Percentiles rank a stretch among this genome's conserved stretches.
Conservation (phyloP, 2,329 filamentous ascomycete genomes). For the Colletotrichum plurivorum region DNA sequence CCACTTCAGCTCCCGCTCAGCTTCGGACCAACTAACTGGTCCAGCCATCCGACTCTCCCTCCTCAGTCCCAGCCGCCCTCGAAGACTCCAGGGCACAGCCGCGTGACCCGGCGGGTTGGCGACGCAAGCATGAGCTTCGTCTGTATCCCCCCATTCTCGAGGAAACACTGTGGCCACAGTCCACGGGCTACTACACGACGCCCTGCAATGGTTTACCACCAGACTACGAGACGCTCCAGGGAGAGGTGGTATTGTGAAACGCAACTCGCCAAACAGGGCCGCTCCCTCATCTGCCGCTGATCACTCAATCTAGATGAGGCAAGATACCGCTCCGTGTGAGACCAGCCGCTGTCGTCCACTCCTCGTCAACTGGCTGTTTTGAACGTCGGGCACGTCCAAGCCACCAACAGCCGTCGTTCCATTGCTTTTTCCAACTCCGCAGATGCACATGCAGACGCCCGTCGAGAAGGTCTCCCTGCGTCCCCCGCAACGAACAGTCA, state of each 20-base stretch:
- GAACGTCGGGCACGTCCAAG: background rate
- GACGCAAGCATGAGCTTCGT: slow-evolving; percentile 15
- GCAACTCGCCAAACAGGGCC: slow-evolving; percentile 11
- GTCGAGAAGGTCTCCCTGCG: slow-evolving; percentile 29
- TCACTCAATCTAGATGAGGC: slow-evolving; percentile 40
- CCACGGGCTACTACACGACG: too few species aligned
- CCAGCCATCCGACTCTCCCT: slow-evolving; percentile 23
- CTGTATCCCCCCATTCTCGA: background rate
- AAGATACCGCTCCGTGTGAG: slow-evolving; percentile 33
- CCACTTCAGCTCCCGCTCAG: background rate
- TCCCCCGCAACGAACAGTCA: slow-evolving; percentile 20
- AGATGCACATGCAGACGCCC: slow-evolving; percentile 17
- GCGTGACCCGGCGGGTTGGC: slow-evolving; percentile 30
- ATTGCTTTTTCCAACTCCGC: slow-evolving; percentile 7
- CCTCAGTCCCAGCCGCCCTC: slow-evolving; percentile 27
- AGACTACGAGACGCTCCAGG: slow-evolving; percentile 9
- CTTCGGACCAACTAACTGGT: background rate
- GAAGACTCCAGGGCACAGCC: slow-evolving; percentile 15
- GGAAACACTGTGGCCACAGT: too few species aligned
- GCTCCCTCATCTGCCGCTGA: slow-evolving; percentile 28
- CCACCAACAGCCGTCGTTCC: background rate
- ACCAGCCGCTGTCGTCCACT: background rate
- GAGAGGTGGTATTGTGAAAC: slow-evolving; percentile 27
- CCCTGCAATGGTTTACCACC: background rate
- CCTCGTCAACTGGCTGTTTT: background rate